phyloP scores from a whole-genome alignment of 2,329 filamentous ascomycete genomes.

The Calcarisporium arbuscula region DNA sequence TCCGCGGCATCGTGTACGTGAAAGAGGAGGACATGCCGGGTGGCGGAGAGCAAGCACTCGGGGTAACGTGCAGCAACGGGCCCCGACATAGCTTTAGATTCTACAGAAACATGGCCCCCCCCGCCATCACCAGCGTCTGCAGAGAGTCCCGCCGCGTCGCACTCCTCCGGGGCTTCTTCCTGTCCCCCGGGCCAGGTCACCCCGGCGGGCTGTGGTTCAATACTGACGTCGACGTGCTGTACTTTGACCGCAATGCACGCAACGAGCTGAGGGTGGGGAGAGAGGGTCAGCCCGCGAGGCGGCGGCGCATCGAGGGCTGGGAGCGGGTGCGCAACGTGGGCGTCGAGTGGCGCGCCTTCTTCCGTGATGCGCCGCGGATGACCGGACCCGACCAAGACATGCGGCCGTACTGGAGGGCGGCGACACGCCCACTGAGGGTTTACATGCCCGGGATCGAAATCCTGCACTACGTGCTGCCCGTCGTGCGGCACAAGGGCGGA shows the following conservation, averaged over 20 bases:
- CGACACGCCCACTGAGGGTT: slow-evolving; percentile 13
- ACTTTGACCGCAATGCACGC: slow-evolving; percentile 21
- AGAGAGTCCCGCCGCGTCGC: slow-evolving; percentile 20
- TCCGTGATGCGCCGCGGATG: slow-evolving; percentile 18
- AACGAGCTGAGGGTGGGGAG: slow-evolving; percentile 12
- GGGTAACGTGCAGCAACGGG: too few relatives aligned
- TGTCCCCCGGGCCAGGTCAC: slow-evolving; percentile 8
- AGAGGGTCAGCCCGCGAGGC: slow-evolving; percentile 3
- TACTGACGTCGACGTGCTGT: slow-evolving; percentile 19
- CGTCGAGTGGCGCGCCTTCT: slow-evolving; percentile 23
- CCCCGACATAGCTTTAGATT: slow-evolving; percentile 16
- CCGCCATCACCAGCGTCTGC: slow-evolving; percentile 15
- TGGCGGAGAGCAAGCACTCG: neutral
- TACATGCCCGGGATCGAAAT: slow-evolving; percentile 17
- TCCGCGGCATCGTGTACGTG: slow-evolving; percentile 11
- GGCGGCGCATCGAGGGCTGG: slow-evolving; percentile 12
- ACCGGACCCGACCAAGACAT: slow-evolving; percentile 13
- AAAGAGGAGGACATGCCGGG: neutral
- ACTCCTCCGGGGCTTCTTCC: slow-evolving; percentile 18
- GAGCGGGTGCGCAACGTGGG: slow-evolving; percentile 20
- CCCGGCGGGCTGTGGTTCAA: slow-evolving; percentile 19
- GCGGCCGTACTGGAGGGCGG: slow-evolving; percentile 14
- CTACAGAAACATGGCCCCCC: slow-evolving; percentile 15
- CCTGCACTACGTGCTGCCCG: slow-evolving; percentile 20
- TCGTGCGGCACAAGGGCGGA: slow-evolving; percentile 18